Evolutionary conservation across 2,329 filamentous ascomycete species (phyloP), one percentile per base, ranked within the genome.

Genomic region (Elsinoe fawcettii): DNA sequence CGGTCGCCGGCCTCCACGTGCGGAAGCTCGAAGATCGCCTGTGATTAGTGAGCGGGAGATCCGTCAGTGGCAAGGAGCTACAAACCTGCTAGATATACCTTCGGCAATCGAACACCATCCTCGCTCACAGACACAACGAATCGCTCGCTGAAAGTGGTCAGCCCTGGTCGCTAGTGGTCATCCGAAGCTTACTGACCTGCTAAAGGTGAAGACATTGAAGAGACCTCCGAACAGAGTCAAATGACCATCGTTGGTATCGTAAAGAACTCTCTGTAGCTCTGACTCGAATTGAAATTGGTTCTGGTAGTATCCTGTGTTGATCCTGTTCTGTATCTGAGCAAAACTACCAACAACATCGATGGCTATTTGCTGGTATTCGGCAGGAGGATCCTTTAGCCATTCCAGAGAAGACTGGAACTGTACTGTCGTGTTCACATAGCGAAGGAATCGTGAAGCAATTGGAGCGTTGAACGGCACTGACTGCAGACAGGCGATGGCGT

Each of bases 381-480:
- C 44, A 1, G 71, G 69, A 0, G 71, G 71, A 22, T 66, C 60
- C 30, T 69, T 69, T 16, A 74, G 65, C 56, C 69, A 71, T 11
- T 65, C 63, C 8, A 71, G 53, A 0, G 71, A 72, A 39, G 65
- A 70, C 55, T 74, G 71, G 37, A 72, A 71, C 56, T 73, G 67
- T 3, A 76, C 58, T 0, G 70, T 73, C 20, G 72, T 67, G 55
- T 72, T 71, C 39, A 70, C 71, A 56, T 76, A 75, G 12, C 65
- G 58, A 5, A 76, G 46, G 56, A 76, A 72, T 5, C 69, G 63
- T 20, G 65, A 62, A 2, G 72, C 74, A 3, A 72, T 68, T 11
- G 70, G 72, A 2, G 65, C 12, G 53, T 74, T 69, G 58, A 77
- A 74, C 0, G 75, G 73, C 4, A 75, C 69, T 23, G 64, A 71